Evolutionary conservation across 108 stramenopile species (phyloP).

Genomic region (Nannochloropsis oceanica): DNA sequence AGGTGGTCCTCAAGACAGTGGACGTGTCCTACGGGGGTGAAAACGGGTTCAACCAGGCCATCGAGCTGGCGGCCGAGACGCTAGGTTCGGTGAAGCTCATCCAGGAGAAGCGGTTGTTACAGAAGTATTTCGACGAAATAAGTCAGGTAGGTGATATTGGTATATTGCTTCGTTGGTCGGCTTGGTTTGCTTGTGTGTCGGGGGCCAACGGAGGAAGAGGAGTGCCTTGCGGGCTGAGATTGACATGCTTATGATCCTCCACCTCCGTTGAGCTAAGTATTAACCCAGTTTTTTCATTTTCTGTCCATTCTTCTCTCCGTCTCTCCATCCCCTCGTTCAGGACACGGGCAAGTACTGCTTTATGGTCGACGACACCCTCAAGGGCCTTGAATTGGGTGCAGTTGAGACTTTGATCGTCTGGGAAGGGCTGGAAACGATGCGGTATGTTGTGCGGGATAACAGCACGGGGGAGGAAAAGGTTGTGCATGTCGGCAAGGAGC

Average conservation of each 20-base stretch:
- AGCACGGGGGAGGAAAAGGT: conserved; percentile 63
- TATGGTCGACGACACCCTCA: conserved; percentile 92
- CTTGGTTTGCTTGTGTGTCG: background rate
- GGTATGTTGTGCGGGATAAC: conserved; percentile 27
- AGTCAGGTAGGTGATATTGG: conserved; percentile 38
- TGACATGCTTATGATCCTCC: too few relatives aligned
- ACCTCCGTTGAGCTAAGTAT: background rate
- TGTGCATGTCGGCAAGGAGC: conserved; percentile 69
- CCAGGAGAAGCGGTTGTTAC: conserved; percentile 94
- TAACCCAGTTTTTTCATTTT: background rate
- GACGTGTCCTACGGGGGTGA: conserved; percentile 96
- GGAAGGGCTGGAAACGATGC: conserved; percentile 79
- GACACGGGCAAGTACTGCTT: conserved; percentile 98
- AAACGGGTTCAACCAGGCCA: conserved; percentile 97
- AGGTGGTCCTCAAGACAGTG: conserved; percentile 91
- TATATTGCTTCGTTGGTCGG: background rate
- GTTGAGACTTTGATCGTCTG: conserved; percentile 94
- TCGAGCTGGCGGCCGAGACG: conserved; percentile 83
- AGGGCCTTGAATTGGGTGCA: conserved; percentile 89
- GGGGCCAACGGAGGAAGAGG: too few relatives aligned
- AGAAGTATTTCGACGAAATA: conserved; percentile 96
- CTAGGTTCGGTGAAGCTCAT: conserved; percentile 91
- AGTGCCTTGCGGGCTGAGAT: too few relatives aligned
- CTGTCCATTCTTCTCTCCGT: background rate
- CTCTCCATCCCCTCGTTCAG: background rate